A percentile compares a stretch with the other conserved stretches of the same genome.
Evolutionary conservation across 306 rosid species (phyloP).

Genomic region (Rosa rugosa): DNA sequence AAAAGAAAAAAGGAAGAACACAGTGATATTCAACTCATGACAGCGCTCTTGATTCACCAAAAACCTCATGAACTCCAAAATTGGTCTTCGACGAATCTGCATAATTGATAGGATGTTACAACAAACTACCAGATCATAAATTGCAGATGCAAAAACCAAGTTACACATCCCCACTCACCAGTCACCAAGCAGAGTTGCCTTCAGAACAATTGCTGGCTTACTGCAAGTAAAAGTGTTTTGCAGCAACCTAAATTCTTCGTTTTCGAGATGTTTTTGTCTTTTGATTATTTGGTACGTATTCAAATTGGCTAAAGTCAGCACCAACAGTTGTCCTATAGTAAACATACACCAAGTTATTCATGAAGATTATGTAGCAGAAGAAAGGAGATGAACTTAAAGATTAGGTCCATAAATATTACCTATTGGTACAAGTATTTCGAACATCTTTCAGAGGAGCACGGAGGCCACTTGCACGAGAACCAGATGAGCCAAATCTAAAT

Average conservation of each 20-base stretch:
- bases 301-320: slow-evolving; percentile 53
- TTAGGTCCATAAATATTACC: slow-evolving; percentile 38
- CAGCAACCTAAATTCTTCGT: slow-evolving; percentile 24
- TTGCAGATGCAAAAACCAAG: not conserved
- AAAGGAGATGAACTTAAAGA: slow-evolving; percentile 28
- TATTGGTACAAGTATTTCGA: slow-evolving; percentile 40
- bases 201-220: slow-evolving; percentile 10
- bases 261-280: slow-evolving; percentile 34
- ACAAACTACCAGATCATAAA: not conserved
- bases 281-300: slow-evolving; percentile 46
- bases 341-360: slow-evolving; percentile 23
- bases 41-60: slow-evolving; percentile 19
- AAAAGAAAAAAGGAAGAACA: not conserved
- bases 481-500: slow-evolving; percentile 56
- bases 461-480: slow-evolving; percentile 94
- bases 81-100: slow-evolving; percentile 15
- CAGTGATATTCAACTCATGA: slow-evolving; percentile 15
- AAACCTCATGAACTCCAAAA: slow-evolving; percentile 22
- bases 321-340: slow-evolving; percentile 39
- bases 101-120: slow-evolving; percentile 11
- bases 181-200: slow-evolving; percentile 1
- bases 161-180: slow-evolving; percentile 4
- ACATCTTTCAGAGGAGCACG: slow-evolving; percentile 83
- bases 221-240: slow-evolving; percentile 23
- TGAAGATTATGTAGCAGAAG: slow-evolving; percentile 13